Percentiles rank a stretch among this genome's conserved stretches.
Evolutionary conservation across 2,329 filamentous ascomycete genomes (phyloP).

Genomic region (Emmonsiellopsis sp.): DNA sequence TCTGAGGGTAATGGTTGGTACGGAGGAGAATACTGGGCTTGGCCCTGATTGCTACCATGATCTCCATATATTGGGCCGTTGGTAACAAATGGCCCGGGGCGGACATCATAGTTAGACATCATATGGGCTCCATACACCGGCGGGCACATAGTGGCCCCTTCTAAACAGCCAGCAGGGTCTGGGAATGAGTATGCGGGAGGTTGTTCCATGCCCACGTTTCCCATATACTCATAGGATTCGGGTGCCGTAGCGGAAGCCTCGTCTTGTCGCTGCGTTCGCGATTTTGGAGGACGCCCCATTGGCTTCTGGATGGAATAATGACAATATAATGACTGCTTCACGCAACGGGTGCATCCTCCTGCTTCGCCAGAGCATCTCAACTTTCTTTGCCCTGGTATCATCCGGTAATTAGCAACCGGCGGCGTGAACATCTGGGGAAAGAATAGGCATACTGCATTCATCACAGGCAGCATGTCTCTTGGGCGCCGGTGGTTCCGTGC

Average conservation of each 20-base stretch:
- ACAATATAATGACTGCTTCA: conserved; percentile 33
- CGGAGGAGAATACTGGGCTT: not conserved
- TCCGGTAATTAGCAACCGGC: conserved; percentile 10
- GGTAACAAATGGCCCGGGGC: conserved; percentile 8
- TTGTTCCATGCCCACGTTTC: not conserved
- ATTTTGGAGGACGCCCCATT: conserved; percentile 40
- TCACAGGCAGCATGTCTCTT: conserved; percentile 41
- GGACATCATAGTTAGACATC: conserved; percentile 8
- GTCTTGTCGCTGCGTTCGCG: conserved; percentile 23
- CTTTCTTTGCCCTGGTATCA: conserved; percentile 35
- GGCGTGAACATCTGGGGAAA: conserved; percentile 8
- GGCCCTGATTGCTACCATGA: not conserved
- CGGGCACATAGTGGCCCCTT: conserved; percentile 22
- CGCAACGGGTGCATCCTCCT: conserved; percentile 34
- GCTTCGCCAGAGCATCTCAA: conserved; percentile 40
- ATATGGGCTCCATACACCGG: conserved; percentile 16
- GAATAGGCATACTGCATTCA: conserved; percentile 35
- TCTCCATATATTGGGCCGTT: conserved; percentile 9
- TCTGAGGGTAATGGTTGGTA: conserved; percentile 1
- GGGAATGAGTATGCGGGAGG: not conserved
- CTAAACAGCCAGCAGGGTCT: conserved; percentile 13
- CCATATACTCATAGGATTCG: not conserved
- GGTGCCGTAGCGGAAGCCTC: not conserved
- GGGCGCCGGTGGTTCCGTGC: conserved; percentile 6
- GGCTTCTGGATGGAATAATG: conserved; percentile 41